phyloP scores from a whole-genome alignment of 2,329 filamentous ascomycete species.

The Alternaria brassicicola region DNA sequence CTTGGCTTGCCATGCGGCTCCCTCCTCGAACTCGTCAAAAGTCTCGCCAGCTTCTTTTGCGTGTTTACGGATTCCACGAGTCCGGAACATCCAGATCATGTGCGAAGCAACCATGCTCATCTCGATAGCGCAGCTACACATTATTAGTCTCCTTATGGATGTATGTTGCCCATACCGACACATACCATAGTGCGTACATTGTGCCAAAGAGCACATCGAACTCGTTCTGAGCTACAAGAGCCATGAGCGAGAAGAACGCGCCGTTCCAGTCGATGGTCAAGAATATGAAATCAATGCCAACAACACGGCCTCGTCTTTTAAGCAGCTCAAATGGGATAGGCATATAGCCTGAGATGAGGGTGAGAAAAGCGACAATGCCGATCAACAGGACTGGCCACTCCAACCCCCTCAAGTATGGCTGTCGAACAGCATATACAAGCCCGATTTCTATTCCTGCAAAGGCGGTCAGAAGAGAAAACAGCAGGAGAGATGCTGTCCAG shows the following conservation, averaged over 20 bases:
- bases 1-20: slow-evolving; percentile 27
- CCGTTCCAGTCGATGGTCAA: slow-evolving; percentile 63
- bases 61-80: slow-evolving; percentile 56
- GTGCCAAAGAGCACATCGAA: slow-evolving; percentile 66
- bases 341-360: slow-evolving; percentile 61
- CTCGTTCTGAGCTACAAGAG: slow-evolving; percentile 61
- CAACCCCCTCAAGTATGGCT: slow-evolving; percentile 58
- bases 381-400: slow-evolving; percentile 59
- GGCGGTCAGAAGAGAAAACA: slow-evolving; percentile 33
- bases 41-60: slow-evolving; percentile 49
- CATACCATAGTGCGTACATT: slow-evolving; percentile 60
- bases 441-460: slow-evolving; percentile 61
- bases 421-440: slow-evolving; percentile 61
- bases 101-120: slow-evolving; percentile 64
- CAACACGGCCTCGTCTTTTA: slow-evolving; percentile 64
- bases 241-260: slow-evolving; percentile 66
- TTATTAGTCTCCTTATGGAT: neutral
- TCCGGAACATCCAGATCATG: slow-evolving; percentile 61
- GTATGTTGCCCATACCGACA: neutral
- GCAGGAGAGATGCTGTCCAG: slow-evolving; percentile 36
- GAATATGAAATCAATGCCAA: slow-evolving; percentile 65
- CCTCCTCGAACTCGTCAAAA: slow-evolving; percentile 59
- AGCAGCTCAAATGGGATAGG: slow-evolving; percentile 65
- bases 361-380: slow-evolving; percentile 61
- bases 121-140: slow-evolving; percentile 56